Evolutionary conservation across 2,329 filamentous ascomycete species (phyloP).

Genomic region (Trichoderma citrinoviride): DNA sequence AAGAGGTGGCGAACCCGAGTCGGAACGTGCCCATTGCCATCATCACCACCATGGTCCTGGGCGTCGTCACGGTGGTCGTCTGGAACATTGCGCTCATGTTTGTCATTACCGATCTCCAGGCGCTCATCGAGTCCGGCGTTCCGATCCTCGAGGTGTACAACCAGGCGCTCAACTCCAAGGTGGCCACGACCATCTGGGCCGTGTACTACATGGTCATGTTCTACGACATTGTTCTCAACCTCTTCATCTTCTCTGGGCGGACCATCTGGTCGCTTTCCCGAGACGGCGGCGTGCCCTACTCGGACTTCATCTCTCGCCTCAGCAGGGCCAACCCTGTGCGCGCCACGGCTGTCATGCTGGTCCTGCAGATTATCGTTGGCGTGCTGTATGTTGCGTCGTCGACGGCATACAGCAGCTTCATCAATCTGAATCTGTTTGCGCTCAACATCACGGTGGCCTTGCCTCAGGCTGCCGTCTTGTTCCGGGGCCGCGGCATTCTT

Average conservation of each 20-base stretch:
- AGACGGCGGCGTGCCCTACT: constrained; percentile 29
- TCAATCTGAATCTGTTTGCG: constrained; percentile 28
- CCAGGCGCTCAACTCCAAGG: constrained; percentile 27
- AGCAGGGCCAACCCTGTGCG: constrained; percentile 27
- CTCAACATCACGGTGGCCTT: constrained; percentile 30
- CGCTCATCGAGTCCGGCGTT: constrained; percentile 27
- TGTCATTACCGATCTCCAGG: constrained; percentile 28
- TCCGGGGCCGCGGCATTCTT: constrained; percentile 27
- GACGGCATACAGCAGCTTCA: constrained; percentile 30
- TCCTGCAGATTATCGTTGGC: constrained; percentile 29
- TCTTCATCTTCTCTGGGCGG: constrained; percentile 29
- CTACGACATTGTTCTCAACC: constrained; percentile 30
- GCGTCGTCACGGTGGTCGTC: constrained; percentile 26
- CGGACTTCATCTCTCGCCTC: constrained; percentile 26
- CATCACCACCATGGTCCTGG: constrained; percentile 27
- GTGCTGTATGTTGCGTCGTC: constrained; percentile 28
- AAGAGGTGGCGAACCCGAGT: constrained; percentile 30
- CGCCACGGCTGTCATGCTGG: constrained; percentile 30
- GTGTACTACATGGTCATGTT: constrained; percentile 31
- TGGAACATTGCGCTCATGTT: constrained; percentile 31
- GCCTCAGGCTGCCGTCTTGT: constrained; percentile 27
- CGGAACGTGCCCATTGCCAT: constrained; percentile 30
- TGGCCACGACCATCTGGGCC: constrained; percentile 29
- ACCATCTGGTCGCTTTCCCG: constrained; percentile 30
- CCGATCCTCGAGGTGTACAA: constrained; percentile 30